These are phyloP conservation scores for Symbiodinium pilosum DNA, from an alignment of 73 alveolate species.

Conservation along the genomic window DNA sequence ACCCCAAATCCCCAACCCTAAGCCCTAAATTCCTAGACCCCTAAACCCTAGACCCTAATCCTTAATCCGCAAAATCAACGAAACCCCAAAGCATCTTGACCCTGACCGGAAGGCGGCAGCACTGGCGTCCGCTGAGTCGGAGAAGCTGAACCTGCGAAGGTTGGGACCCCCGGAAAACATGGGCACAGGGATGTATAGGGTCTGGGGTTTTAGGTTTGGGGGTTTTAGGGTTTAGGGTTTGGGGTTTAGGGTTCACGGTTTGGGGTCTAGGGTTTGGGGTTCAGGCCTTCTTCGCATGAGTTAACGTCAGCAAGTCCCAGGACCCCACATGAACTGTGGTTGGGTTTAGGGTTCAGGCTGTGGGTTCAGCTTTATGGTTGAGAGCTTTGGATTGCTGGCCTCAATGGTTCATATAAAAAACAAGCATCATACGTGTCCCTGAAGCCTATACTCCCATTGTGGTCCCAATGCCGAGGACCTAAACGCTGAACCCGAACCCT, in stretches of 20 bases:
- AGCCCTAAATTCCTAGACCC: not conserved
- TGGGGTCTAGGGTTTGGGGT: not conserved
- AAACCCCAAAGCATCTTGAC: not conserved
- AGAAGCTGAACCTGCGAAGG: conserved; percentile 46
- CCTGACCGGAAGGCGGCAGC: not conserved
- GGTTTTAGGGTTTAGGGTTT: not conserved
- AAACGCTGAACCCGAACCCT: not conserved
- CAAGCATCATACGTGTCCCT: too few species aligned
- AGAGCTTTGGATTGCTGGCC: not conserved
- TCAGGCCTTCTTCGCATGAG: not conserved
- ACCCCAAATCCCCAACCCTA: too few species aligned
- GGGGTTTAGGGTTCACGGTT: not conserved
- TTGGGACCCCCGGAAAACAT: not conserved
- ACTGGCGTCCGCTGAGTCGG: conserved; percentile 14
- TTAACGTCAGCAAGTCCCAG: not conserved
- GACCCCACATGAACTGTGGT: not conserved
- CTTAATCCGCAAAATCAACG: not conserved
- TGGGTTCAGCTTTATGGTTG: not conserved
- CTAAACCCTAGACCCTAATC: not conserved
- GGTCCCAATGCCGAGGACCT: too few species aligned
- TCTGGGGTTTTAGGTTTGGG: not conserved
- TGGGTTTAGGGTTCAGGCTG: not conserved
- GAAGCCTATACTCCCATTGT: too few species aligned
- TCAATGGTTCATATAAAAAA: too few species aligned
- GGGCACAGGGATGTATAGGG: not conserved